Conservation (phyloP, 2,329 filamentous ascomycete species). For the Neurospora crassa region DNA sequence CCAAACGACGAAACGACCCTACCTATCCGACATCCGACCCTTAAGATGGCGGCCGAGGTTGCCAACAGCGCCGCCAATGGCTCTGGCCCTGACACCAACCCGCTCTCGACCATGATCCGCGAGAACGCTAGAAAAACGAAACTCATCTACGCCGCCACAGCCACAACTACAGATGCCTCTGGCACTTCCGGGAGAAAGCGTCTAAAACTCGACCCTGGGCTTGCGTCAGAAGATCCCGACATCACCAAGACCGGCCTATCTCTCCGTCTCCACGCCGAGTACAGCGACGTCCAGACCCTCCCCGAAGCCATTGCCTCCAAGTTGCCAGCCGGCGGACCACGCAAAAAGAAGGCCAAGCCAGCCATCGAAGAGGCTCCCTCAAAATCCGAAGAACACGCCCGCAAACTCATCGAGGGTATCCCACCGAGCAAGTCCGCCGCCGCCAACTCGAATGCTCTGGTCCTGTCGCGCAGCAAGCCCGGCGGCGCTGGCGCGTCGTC, state of each 20-base stretch:
- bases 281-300: slow-evolving; percentile 65
- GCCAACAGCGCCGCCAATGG: slow-evolving; percentile 16
- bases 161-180: slow-evolving; percentile 1
- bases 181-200: slow-evolving; percentile 21
- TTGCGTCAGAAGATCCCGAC: slow-evolving; percentile 30
- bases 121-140: slow-evolving; percentile 32
- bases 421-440: slow-evolving; percentile 28
- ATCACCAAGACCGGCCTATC: slow-evolving; percentile 35
- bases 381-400: slow-evolving; percentile 37
- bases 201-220: slow-evolving; percentile 24
- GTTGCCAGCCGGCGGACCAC: slow-evolving; percentile 50
- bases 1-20: background rate
- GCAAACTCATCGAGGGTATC: slow-evolving; percentile 59
- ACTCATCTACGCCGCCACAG: slow-evolving; percentile 27
- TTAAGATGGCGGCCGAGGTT: slow-evolving; percentile 22
- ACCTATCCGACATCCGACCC: background rate
- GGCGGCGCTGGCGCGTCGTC: slow-evolving; percentile 12
- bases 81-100: slow-evolving; percentile 13
- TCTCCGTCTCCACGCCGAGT: slow-evolving; percentile 60
- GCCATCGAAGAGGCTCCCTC: slow-evolving; percentile 22
- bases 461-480: slow-evolving; percentile 24
- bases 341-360: slow-evolving; percentile 44
- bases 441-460: slow-evolving; percentile 26
- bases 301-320: slow-evolving; percentile 72
- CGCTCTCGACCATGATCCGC: slow-evolving; percentile 28